Evolutionary conservation across 225 moss, liverwort and hornwort genomes (phyloP).

Genomic region (Sphagnum tenellum): DNA sequence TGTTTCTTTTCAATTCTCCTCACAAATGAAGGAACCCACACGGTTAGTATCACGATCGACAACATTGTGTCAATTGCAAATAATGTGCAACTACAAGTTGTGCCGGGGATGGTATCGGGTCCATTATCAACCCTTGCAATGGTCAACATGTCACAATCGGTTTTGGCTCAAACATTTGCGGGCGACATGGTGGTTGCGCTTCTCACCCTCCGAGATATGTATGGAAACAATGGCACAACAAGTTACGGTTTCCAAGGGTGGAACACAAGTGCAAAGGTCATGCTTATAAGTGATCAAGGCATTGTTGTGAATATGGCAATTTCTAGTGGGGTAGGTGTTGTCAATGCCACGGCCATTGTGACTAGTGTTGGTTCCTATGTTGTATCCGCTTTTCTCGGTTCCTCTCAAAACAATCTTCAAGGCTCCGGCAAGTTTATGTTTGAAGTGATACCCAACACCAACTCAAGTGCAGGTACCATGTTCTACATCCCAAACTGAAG

Average conservation of each 20-base stretch:
- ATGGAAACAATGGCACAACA: constrained; percentile 20
- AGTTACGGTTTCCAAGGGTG: constrained; percentile 15
- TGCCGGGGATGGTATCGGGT: constrained; percentile 25
- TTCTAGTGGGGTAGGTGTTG: constrained; percentile 14
- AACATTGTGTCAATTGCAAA: constrained; percentile 13
- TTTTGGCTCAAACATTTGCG: constrained; percentile 17
- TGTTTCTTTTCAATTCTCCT: constrained; percentile 31
- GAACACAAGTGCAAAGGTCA: constrained; percentile 24
- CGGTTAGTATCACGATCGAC: constrained; percentile 27
- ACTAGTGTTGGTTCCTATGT: constrained; percentile 24
- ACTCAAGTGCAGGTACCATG: constrained; percentile 21
- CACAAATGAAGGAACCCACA: constrained; percentile 16
- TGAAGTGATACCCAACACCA: constrained; percentile 20
- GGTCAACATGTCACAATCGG: background rate
- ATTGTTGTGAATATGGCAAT: constrained; percentile 9
- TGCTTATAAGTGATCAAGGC: constrained; percentile 21
- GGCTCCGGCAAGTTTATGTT: constrained; percentile 28
- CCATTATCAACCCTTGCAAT: constrained; percentile 22
- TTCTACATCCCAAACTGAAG: background rate
- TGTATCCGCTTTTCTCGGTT: constrained; percentile 31
- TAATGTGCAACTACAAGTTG: constrained; percentile 15
- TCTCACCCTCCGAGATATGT: constrained; percentile 26
- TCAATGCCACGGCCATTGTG: constrained; percentile 22
- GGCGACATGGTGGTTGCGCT: constrained; percentile 18
- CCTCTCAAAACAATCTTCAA: constrained; percentile 24